Percentiles rank a stretch among this genome's conserved stretches.
These are phyloP conservation scores for Monilinia vaccinii-corymbosi DNA, from an alignment of 2,329 filamentous ascomycete genomes.

Conservation along the genomic window DNA sequence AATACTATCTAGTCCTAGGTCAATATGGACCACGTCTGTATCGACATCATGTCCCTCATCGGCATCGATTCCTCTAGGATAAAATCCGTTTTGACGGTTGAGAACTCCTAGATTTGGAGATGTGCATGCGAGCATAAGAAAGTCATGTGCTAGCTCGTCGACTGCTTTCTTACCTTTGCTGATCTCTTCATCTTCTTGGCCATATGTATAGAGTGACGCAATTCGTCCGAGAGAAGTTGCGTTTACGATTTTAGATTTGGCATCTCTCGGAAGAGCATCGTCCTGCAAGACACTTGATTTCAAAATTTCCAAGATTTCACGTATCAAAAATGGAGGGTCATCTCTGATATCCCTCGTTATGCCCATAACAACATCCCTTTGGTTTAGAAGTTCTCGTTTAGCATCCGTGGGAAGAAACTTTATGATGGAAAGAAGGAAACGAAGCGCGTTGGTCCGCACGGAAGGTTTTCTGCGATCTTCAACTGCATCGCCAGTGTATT, in stretches of 20 bases:
- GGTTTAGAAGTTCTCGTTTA: constrained; percentile 74
- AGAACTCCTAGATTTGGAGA: constrained; percentile 64
- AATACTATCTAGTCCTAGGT: constrained; percentile 59
- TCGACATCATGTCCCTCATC: constrained; percentile 41
- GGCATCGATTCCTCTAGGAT: constrained; percentile 60
- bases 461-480: constrained; percentile 66
- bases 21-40: constrained; percentile 41
- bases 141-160: constrained; percentile 61
- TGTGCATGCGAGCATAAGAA: constrained; percentile 69
- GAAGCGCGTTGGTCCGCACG: constrained; percentile 71
- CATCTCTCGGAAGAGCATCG: constrained; percentile 58
- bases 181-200: constrained; percentile 39
- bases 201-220: constrained; percentile 59
- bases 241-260: constrained; percentile 69
- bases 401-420: constrained; percentile 68
- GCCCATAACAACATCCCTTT: constrained; percentile 57
- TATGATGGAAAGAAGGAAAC: constrained; percentile 71
- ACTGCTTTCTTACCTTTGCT: constrained; percentile 43
- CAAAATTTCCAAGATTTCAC: constrained; percentile 64
- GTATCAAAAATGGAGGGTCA: constrained; percentile 66
- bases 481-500: constrained; percentile 45
- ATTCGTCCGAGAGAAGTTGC: constrained; percentile 65
- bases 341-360: constrained; percentile 69
- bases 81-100: constrained; percentile 71
- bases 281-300: constrained; percentile 67